phyloP scores from a whole-genome alignment of 495 filamentous ascomycete genomes.

The Aspergillus cavernicola region DNA sequence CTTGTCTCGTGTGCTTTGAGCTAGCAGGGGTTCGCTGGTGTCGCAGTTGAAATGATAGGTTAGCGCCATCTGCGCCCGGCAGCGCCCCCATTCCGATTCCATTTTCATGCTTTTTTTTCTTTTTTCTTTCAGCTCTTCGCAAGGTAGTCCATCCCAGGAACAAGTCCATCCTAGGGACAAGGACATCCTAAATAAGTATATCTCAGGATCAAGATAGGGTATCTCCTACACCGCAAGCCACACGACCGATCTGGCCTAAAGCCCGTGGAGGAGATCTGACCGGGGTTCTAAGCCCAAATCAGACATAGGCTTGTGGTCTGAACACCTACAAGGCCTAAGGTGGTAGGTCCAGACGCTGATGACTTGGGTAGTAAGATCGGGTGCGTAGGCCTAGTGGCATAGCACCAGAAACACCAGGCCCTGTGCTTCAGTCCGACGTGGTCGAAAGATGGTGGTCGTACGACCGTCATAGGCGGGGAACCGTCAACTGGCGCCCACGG shows the following conservation, averaged over 20 bases:
- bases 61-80: too few relatives aligned
- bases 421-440: background rate
- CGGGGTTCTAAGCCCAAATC: background rate
- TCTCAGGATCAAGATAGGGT: background rate
- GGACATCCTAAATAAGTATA: background rate
- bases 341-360: too few relatives aligned
- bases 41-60: too few relatives aligned
- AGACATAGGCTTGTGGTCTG: background rate
- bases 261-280: background rate
- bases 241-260: background rate
- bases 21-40: too few relatives aligned
- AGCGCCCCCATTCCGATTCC: too few relatives aligned
- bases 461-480: background rate
- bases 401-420: background rate
- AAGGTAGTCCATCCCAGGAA: too few relatives aligned
- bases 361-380: too few relatives aligned
- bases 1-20: too few relatives aligned
- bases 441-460: too few relatives aligned
- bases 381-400: background rate
- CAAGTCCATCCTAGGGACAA: too few relatives aligned
- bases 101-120: too few relatives aligned
- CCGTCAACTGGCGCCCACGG: background rate
- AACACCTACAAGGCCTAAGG: background rate
- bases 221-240: background rate
- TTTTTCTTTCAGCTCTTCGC: too few relatives aligned